phyloP scores from a whole-genome alignment of 2,329 filamentous ascomycete genomes.

The Pseudogymnoascus sp. region DNA sequence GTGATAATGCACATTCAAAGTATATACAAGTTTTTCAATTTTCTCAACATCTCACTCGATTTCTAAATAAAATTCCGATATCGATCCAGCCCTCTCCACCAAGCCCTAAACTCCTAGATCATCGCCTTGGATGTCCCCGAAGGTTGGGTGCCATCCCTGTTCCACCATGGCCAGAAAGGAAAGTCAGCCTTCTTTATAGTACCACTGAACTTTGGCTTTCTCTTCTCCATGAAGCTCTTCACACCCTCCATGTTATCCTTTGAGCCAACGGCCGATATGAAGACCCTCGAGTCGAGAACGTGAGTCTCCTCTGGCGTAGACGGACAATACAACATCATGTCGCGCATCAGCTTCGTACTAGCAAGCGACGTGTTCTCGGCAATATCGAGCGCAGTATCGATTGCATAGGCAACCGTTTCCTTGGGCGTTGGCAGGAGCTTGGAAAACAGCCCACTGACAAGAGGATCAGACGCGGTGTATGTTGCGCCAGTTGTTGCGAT shows the following conservation, averaged over 20 bases:
- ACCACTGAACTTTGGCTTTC: slow-evolving; percentile 46
- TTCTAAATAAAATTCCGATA: not conserved
- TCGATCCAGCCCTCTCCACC: not conserved
- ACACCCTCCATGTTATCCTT: slow-evolving; percentile 53
- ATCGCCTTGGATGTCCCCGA: slow-evolving; percentile 23
- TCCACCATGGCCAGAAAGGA: slow-evolving; percentile 52
- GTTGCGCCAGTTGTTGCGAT: slow-evolving; percentile 59
- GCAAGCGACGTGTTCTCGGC: slow-evolving; percentile 58
- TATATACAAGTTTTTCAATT: not conserved
- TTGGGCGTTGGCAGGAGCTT: slow-evolving; percentile 47
- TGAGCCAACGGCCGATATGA: slow-evolving; percentile 50
- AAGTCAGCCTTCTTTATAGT: slow-evolving; percentile 49
- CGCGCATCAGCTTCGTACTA: slow-evolving; percentile 58
- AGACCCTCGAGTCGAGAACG: slow-evolving; percentile 58
- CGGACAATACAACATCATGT: slow-evolving; percentile 57
- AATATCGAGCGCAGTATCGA: slow-evolving; percentile 60
- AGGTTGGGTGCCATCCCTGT: slow-evolving; percentile 36
- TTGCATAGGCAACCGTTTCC: slow-evolving; percentile 31
- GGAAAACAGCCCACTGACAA: slow-evolving; percentile 56
- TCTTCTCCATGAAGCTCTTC: slow-evolving; percentile 51
- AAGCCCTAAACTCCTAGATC: slow-evolving; percentile 9
- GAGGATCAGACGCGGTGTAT: slow-evolving; percentile 42
- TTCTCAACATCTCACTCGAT: not conserved
- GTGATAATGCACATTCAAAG: not conserved
- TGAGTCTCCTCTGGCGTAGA: slow-evolving; percentile 60